phyloP scores from a whole-genome alignment of 2,329 filamentous ascomycete genomes.

The Chrysosporium keratinophilum region DNA sequence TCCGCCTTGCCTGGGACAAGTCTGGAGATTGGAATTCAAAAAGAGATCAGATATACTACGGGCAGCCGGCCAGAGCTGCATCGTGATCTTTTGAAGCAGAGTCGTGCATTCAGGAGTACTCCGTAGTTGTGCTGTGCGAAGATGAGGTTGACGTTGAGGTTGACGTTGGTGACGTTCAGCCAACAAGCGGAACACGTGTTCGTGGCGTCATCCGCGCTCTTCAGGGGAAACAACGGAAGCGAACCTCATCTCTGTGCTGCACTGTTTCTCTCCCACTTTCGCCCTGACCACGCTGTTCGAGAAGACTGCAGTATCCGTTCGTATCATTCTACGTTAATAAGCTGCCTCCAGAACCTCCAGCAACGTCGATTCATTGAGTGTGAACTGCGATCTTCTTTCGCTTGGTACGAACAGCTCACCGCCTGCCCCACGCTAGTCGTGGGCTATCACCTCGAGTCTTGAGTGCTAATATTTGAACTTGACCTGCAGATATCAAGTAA shows the following conservation, averaged over 20 bases:
- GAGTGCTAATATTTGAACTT: background rate
- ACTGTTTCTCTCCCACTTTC: too few relatives aligned
- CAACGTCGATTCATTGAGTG: background rate
- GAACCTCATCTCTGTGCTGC: background rate
- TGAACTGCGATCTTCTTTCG: background rate
- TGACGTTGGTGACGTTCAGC: background rate
- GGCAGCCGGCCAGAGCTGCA: too few relatives aligned
- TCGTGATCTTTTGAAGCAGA: background rate
- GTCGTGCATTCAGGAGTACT: too few relatives aligned
- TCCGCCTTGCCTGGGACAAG: too few relatives aligned
- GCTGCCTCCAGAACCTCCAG: background rate
- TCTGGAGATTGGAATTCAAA: too few relatives aligned
- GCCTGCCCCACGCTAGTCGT: background rate
- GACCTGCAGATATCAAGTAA: background rate
- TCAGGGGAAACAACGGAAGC: background rate
- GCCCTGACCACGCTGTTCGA: too few relatives aligned
- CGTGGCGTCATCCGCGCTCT: background rate
- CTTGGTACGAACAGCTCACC: background rate
- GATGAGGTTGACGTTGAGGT: background rate
- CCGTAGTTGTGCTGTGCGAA: background rate
- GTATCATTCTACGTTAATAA: background rate
- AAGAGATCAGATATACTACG: too few relatives aligned
- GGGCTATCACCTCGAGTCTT: background rate
- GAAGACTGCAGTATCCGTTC: background rate
- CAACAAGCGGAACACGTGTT: conserved; percentile 4